Evolutionary conservation across 2,329 filamentous ascomycete species (phyloP).

Genomic region (Neurospora crassa): DNA sequence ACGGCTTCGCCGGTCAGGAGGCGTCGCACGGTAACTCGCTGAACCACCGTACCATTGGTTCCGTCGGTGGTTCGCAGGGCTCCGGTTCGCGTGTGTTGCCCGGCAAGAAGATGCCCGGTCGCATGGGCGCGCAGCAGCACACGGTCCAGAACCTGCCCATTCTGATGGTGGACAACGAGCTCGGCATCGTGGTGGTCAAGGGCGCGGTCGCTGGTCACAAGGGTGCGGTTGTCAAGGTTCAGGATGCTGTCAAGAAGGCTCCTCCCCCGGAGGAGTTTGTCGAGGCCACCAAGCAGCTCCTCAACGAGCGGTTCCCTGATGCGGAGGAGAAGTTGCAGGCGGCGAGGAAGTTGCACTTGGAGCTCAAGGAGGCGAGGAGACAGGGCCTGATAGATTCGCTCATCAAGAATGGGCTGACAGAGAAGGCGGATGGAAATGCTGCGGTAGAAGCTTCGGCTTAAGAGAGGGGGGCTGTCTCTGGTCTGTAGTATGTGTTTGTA

Average conservation of each 20-base stretch:
- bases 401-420: conserved; percentile 16
- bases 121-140: conserved; percentile 83
- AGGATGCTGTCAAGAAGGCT: conserved; percentile 83
- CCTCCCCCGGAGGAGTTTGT: conserved; percentile 41
- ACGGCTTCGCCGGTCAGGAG: conserved; percentile 81
- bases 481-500: conserved; percentile 4
- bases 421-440: conserved; percentile 11
- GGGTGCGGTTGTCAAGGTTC: conserved; percentile 71
- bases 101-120: conserved; percentile 95
- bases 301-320: conserved; percentile 38
- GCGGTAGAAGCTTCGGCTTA: neutral
- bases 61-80: conserved; percentile 80
- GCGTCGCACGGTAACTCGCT: conserved; percentile 93
- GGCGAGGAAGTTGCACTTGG: conserved; percentile 41
- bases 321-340: conserved; percentile 35
- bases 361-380: conserved; percentile 42
- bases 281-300: conserved; percentile 32
- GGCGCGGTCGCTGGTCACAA: conserved; percentile 84
- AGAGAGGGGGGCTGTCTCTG: neutral
- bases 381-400: conserved; percentile 29
- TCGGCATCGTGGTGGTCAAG: conserved; percentile 81
- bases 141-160: conserved; percentile 90
- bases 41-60: conserved; percentile 88
- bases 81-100: conserved; percentile 86
- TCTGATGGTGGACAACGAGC: conserved; percentile 75